Base-by-base conservation (phyloP, 2,329 filamentous ascomycete species). In the Alternaria infectoria region DNA sequence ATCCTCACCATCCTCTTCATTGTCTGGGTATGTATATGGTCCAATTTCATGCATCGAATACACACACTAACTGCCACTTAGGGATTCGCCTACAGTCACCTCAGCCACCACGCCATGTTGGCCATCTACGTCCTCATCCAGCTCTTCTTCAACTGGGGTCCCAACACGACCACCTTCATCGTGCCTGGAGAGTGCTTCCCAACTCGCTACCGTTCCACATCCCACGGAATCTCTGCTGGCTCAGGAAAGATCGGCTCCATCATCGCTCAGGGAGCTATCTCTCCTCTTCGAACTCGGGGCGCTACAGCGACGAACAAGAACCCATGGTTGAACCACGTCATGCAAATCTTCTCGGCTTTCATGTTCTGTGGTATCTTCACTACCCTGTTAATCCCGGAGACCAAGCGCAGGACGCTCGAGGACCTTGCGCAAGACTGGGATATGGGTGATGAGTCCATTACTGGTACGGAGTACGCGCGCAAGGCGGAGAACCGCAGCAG, bases 311-410 rank as follows among this genome's bases (percentile, higher is more conserved):
- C 23, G 4, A 78, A 82, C 15, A 83, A 85, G 0, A 83, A 77
- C 15, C 90, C 90, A 3, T 91, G 90, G 86, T 84, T 94, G 65
- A 86, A 91, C 78, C 88, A 91, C 59, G 86, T 94, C 50, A 89
- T 95, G 82, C 86, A 93, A 74, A 90, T 93, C 52, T 93, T 92
- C 78, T 90, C 91, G 0, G 84, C 92, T 11, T 93, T 94, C 82
- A 94, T 93, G 92, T 83, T 94, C 4, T 86, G 86, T 43, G 92
- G 92, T 60, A 86, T 87, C 43, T 81, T 92, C 54, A 87, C 88
- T 3, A 89, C 90, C 0, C 81, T 93, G 3, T 81, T 94, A 19
- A 89, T 93, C 28, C 91, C 91, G 0, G 92, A 93, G 81, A 95
- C 91, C 0, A 93, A 91, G 82, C 86, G 91, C 2, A 84, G 88